phyloP scores from a whole-genome alignment of 495 filamentous ascomycete genomes.

The Clohesyomyces aquaticus region DNA sequence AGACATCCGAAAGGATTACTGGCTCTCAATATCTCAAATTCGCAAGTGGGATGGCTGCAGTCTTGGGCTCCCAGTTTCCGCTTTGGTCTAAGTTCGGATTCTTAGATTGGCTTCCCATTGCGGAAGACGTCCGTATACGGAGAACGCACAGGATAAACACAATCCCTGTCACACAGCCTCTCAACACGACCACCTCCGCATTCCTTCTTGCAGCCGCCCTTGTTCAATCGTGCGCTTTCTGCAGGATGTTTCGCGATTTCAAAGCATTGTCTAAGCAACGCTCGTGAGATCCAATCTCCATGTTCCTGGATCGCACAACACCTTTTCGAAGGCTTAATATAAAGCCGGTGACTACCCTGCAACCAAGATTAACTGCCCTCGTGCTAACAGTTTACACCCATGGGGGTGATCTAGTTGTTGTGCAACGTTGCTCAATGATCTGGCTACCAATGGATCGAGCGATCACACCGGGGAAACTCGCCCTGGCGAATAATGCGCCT shows the following conservation, averaged over 20 bases:
- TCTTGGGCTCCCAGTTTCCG: neutral
- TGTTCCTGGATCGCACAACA: neutral
- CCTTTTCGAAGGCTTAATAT: conserved; percentile 14
- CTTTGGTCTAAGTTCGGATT: conserved; percentile 1
- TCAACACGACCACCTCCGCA: conserved; percentile 22
- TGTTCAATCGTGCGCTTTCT: conserved; percentile 14
- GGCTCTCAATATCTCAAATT: neutral
- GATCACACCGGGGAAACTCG: too few relatives aligned
- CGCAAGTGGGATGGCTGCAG: neutral
- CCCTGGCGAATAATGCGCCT: too few relatives aligned
- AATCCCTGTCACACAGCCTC: conserved; percentile 2
- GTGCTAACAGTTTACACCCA: neutral
- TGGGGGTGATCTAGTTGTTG: neutral
- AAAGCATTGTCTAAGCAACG: conserved; percentile 13
- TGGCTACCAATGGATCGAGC: too few relatives aligned
- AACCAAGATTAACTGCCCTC: neutral
- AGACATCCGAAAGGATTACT: neutral
- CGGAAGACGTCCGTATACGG: conserved; percentile 29
- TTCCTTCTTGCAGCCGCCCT: neutral
- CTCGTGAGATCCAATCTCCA: conserved; percentile 3
- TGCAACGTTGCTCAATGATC: too few relatives aligned
- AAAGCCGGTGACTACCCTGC: neutral
- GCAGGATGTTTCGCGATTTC: conserved; percentile 7
- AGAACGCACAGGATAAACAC: conserved; percentile 30
- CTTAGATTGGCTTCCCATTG: conserved; percentile 19